Evolutionary conservation across 345 rosid genomes (phyloP), one percentile per base, ranked within the genome.

Genomic region (Atalantia buxifolia): DNA sequence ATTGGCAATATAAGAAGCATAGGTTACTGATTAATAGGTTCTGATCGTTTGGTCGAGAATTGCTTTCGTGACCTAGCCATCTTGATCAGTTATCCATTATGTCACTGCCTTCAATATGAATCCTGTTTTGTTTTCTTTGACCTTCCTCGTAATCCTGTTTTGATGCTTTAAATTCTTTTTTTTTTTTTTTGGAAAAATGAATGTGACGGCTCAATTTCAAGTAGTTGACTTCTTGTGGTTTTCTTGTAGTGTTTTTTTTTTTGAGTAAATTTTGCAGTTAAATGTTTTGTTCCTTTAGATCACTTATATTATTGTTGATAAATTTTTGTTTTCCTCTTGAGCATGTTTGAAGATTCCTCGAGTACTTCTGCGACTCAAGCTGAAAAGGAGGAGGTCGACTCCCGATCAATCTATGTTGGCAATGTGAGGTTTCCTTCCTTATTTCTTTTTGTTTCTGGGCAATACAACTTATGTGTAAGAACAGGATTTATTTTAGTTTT

Each of bases 351-450:
- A 92, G 99, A 96, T 85, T 77, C 97, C 66, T 82, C 98, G 8
- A 69, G 87, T 79, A 85, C 80, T 86, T 86, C 94, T 72, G 94
- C 91, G 2, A 84, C 93, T 62, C 78, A 85, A 61, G 98, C 97
- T 79, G 98, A 94, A 85, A 96, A 96, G 92, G 99, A 96, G 84
- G 99, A 96, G 86, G 97, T 94, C 73, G 99, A 96, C 88, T 19
- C 97, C 0, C 97, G 99, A 28, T 96, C 99, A 5, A 90, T 96
- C 33, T 96, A 94, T 79, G 99, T 96, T 66, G 99, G 99, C 82
- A 96, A 96, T 89, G 99, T 96, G 88, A 92, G 98, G 82, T 73
- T 84, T 82, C 63, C 30, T 75, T 61, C 59, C 61, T 66, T 66
- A 2, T 25, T 33, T 19, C 36, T 31, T 21, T 2, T 62, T 4